Percentiles rank a stretch among this genome's conserved stretches.
Evolutionary conservation across 2,329 filamentous ascomycete genomes (phyloP).

Genomic region (Alternaria sp.): DNA sequence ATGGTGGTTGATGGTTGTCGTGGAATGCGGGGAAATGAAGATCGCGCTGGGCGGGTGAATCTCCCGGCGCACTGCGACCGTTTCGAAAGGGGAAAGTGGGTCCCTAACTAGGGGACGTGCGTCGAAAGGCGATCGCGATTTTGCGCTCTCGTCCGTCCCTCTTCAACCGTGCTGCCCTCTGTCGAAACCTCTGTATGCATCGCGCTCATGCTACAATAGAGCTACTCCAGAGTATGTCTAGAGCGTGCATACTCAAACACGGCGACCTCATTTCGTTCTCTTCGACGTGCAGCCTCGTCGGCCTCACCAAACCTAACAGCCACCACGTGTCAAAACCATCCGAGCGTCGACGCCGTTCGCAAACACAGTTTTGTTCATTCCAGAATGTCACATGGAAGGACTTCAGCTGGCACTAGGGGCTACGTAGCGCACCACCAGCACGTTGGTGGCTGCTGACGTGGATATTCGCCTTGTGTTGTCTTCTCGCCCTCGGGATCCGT

Average conservation of each 20-base stretch:
- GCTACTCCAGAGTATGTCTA: no score
- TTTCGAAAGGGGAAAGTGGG: not conserved
- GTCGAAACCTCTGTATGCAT: rapidly evolving
- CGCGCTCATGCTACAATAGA: not conserved
- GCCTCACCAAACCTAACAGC: not conserved
- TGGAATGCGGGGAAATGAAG: not conserved
- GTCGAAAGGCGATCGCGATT: not conserved
- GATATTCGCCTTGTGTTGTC: not conserved
- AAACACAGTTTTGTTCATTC: not conserved
- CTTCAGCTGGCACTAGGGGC: not conserved
- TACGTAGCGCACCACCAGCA: not conserved
- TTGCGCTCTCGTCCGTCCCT: not conserved
- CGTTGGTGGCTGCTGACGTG: not conserved
- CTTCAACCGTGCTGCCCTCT: not conserved
- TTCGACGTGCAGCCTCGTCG: not conserved
- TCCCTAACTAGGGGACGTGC: not conserved
- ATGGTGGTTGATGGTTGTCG: not conserved
- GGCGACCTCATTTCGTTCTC: not conserved
- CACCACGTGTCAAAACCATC: not conserved
- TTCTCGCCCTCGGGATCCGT: not conserved
- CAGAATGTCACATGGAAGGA: not conserved
- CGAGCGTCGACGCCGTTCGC: not conserved
- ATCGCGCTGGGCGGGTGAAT: not conserved
- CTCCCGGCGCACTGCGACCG: not conserved
- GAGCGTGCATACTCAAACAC: no score